Conservation (phyloP, 2,329 filamentous ascomycete species). For the Tolypocladium pustulatum region DNA sequence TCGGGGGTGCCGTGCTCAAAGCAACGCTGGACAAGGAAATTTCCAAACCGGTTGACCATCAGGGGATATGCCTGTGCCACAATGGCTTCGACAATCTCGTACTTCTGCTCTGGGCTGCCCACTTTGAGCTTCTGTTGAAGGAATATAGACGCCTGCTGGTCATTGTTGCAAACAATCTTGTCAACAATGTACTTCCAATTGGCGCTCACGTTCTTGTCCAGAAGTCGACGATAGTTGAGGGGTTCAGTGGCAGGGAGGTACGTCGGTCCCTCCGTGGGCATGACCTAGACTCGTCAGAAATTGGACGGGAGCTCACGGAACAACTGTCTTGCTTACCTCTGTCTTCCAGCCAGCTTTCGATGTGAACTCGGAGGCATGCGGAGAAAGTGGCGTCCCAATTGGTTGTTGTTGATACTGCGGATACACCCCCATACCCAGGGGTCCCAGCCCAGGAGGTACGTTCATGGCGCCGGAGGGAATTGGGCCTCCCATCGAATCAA, state of each 20-base stretch:
- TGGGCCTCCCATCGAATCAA: slow-evolving; percentile 24
- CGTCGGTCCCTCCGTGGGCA: slow-evolving; percentile 52
- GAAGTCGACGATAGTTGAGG: slow-evolving; percentile 87
- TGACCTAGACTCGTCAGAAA: slow-evolving; percentile 24
- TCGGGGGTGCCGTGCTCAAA: slow-evolving; percentile 96
- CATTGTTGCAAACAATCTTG: slow-evolving; percentile 98
- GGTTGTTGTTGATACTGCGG: slow-evolving; percentile 43
- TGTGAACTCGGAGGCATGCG: slow-evolving; percentile 66
- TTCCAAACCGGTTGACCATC: slow-evolving; percentile 98
- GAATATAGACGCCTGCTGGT: slow-evolving; percentile 98
- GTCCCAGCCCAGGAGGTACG: slow-evolving; percentile 22
- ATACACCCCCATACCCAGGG: slow-evolving; percentile 32
- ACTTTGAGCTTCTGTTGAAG: slow-evolving; percentile 98
- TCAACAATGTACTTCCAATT: slow-evolving; percentile 99
- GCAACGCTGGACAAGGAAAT: slow-evolving; percentile 96
- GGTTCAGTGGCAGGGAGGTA: slow-evolving; percentile 84
- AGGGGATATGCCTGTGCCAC: slow-evolving; percentile 87
- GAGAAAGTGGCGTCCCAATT: slow-evolving; percentile 57
- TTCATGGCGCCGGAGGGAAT: slow-evolving; percentile 22
- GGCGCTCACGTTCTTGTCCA: slow-evolving; percentile 92
- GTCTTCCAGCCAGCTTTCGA: slow-evolving; percentile 44
- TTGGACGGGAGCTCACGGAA: neutral
- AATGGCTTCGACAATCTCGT: slow-evolving; percentile 93
- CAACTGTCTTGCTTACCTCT: slow-evolving; percentile 30
- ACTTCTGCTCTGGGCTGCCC: slow-evolving; percentile 89